Percentiles rank a stretch among this genome's conserved stretches.
These are phyloP conservation scores for Geotrichum aggregatum DNA, from an alignment of 1,139 yeast species.

Conservation along the genomic window DNA sequence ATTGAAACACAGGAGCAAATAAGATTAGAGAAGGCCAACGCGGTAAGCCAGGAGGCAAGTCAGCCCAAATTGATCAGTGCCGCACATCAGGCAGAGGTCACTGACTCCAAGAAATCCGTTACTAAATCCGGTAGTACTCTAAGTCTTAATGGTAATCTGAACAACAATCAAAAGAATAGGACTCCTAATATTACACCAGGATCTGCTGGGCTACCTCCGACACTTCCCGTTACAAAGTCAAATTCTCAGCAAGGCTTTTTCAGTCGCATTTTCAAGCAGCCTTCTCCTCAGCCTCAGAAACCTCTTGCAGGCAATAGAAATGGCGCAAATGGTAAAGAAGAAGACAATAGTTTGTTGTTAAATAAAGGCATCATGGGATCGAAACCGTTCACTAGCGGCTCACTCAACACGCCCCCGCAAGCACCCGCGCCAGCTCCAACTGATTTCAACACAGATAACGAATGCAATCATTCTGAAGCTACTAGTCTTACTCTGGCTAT, in stretches of 20 bases:
- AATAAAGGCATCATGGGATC: conserved; percentile 19
- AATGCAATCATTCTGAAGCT: conserved; percentile 12
- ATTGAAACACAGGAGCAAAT: conserved; percentile 15
- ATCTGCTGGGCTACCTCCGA: background rate
- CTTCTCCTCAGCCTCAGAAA: background rate
- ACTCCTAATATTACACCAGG: conserved; percentile 4
- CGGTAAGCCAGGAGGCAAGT: background rate
- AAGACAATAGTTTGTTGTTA: conserved; percentile 10
- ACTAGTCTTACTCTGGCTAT: background rate
- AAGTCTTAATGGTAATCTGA: background rate
- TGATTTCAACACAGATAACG: conserved; percentile 2
- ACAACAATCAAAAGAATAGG: background rate
- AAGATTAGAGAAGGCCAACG: background rate
- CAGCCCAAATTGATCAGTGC: background rate
- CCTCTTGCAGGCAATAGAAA: background rate
- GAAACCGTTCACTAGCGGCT: conserved; percentile 13
- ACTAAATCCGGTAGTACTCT: background rate
- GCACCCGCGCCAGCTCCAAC: conserved; percentile 9
- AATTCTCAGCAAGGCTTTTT: conserved; percentile 12
- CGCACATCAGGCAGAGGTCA: too few species aligned
- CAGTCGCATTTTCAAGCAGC: conserved; percentile 12
- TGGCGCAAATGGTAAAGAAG: background rate
- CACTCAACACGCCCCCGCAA: conserved; percentile 9
- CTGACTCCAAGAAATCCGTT: background rate
- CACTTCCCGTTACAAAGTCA: background rate